phyloP scores from a whole-genome alignment of 2,329 filamentous ascomycete species.

The Penicillium sp. region DNA sequence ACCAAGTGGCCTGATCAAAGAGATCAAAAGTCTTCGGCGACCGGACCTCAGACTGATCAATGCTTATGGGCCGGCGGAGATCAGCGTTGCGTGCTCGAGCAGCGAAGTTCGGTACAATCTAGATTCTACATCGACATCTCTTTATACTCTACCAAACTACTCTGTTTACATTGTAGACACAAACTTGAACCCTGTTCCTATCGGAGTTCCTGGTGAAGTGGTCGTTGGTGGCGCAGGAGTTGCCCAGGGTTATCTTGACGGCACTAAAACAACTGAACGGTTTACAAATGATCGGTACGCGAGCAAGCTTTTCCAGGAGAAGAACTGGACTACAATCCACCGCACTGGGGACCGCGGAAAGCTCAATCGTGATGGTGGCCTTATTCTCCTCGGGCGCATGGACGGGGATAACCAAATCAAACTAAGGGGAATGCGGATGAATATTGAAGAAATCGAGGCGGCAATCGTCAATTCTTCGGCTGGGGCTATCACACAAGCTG shows the following conservation, averaged over 20 bases:
- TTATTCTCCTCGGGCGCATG: slow-evolving; percentile 29
- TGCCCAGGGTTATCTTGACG: slow-evolving; percentile 15
- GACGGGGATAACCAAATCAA: slow-evolving; percentile 30
- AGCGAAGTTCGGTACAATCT: slow-evolving; percentile 19
- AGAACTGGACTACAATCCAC: slow-evolving; percentile 12
- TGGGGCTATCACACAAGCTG: slow-evolving; percentile 13
- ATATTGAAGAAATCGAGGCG: slow-evolving; percentile 47
- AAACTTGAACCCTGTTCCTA: slow-evolving; percentile 35
- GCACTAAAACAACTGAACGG: slow-evolving; percentile 1
- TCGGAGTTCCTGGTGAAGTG: slow-evolving; percentile 45
- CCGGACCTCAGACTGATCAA: slow-evolving; percentile 19
- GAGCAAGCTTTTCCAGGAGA: slow-evolving; percentile 7
- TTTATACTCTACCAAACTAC: slow-evolving; percentile 36
- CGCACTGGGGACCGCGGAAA: slow-evolving; percentile 14
- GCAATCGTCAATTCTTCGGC: slow-evolving; percentile 25
- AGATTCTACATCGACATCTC: neutral
- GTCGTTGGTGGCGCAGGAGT: slow-evolving; percentile 31
- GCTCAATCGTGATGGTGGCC: slow-evolving; percentile 20
- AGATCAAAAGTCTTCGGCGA: slow-evolving; percentile 12
- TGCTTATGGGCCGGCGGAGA: slow-evolving; percentile 29
- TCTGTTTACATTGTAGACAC: slow-evolving; percentile 43
- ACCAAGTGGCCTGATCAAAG: slow-evolving; percentile 3
- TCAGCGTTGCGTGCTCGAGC: slow-evolving; percentile 17
- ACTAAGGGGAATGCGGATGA: slow-evolving; percentile 38
- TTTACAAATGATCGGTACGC: slow-evolving; percentile 12